Conservation (phyloP, 305 asterid species). For the Solanum chacoense region DNA sequence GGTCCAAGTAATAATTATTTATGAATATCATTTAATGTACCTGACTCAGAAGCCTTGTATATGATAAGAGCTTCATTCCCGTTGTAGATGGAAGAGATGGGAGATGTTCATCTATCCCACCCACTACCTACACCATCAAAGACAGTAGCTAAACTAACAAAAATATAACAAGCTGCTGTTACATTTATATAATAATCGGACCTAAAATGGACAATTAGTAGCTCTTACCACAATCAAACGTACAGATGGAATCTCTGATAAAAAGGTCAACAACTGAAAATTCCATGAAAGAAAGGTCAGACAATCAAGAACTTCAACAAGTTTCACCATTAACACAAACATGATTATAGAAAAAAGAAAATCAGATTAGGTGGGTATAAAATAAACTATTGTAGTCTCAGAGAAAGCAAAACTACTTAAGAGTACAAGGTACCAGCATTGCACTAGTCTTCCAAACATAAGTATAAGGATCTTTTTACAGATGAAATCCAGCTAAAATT, state of each 20-base stretch:
- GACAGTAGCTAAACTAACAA: constrained; percentile 6
- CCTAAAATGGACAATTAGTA: constrained; percentile 4
- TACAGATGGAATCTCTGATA: constrained; percentile 78
- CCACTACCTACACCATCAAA: constrained; percentile 61
- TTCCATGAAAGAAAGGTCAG: constrained; percentile 12
- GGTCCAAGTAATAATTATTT: background rate
- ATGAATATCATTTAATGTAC: constrained; percentile 23
- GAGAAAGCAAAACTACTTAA: background rate
- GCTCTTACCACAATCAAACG: constrained; percentile 76
- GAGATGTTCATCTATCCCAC: constrained; percentile 81
- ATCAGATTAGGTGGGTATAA: background rate
- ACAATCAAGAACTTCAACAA: background rate
- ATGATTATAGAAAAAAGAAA: background rate
- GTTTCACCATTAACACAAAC: background rate
- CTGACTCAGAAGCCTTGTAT: constrained; percentile 65
- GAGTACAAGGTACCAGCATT: background rate
- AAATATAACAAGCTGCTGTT: background rate
- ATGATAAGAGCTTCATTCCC: constrained; percentile 67
- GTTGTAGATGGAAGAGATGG: constrained; percentile 77
- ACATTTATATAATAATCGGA: constrained; percentile 2
- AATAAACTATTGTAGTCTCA: background rate
- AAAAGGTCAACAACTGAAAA: constrained; percentile 73
- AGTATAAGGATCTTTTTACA: background rate
- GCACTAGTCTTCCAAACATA: background rate
- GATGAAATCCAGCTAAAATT: background rate